A percentile compares a stretch with the other conserved stretches of the same genome.
Evolutionary conservation across 1,139 yeast species (phyloP).

Genomic region (Yamadazyma siamensis): DNA sequence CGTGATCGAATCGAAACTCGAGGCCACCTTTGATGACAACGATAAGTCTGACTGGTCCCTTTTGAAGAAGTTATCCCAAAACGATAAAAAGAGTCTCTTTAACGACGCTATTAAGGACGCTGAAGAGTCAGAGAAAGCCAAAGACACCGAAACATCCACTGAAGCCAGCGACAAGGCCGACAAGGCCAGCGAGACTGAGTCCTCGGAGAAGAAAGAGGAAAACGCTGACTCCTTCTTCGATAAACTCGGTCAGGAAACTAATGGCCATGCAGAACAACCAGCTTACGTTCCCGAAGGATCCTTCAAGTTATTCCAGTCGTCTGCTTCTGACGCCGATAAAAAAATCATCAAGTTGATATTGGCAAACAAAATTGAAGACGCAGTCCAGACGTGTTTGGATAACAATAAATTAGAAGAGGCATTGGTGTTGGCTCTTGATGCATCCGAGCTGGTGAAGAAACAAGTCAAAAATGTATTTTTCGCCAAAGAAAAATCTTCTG

Average conservation of each 20-base stretch:
- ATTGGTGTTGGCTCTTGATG: slow-evolving; percentile 72
- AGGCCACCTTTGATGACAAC: slow-evolving; percentile 32
- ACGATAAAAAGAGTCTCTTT: slow-evolving; percentile 44
- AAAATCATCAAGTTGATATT: slow-evolving; percentile 57
- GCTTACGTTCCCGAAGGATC: slow-evolving; percentile 43
- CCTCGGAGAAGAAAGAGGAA: slow-evolving; percentile 16
- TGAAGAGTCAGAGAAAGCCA: slow-evolving; percentile 8
- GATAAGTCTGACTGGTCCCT: slow-evolving; percentile 78
- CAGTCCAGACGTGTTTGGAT: slow-evolving; percentile 65
- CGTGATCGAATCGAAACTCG: slow-evolving; percentile 52
- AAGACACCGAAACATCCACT: not conserved
- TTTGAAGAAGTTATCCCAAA: slow-evolving; percentile 52
- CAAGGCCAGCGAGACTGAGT: slow-evolving; percentile 9
- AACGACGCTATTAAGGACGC: slow-evolving; percentile 21
- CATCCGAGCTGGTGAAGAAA: slow-evolving; percentile 57
- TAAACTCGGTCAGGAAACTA: slow-evolving; percentile 29
- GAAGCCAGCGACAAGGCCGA: slow-evolving; percentile 1
- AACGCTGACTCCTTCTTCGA: slow-evolving; percentile 46
- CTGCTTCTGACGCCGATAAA: slow-evolving; percentile 26
- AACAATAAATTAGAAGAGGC: slow-evolving; percentile 74
- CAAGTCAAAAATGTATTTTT: slow-evolving; percentile 74
- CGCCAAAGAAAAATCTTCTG: slow-evolving; percentile 48
- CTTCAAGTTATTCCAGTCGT: slow-evolving; percentile 30
- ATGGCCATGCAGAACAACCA: slow-evolving; percentile 2
- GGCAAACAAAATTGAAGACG: slow-evolving; percentile 60